Evolutionary conservation across 2,329 filamentous ascomycete genomes (phyloP), one percentile per base, ranked within the genome.

Genomic region (Neopestalotiopsis sp.): DNA sequence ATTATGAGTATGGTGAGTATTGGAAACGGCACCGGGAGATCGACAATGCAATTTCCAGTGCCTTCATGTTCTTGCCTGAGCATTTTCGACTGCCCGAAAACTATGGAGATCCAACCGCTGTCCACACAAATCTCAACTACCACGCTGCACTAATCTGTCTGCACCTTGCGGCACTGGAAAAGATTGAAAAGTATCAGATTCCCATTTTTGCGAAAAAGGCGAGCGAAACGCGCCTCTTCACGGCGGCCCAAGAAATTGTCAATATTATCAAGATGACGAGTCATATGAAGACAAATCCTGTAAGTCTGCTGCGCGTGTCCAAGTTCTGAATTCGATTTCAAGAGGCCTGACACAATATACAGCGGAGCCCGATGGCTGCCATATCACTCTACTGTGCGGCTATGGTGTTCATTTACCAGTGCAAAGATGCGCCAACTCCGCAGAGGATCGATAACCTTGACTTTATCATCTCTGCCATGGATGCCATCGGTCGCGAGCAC

Each of bases 141-240:
- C 95, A 98, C 75, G 94, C 94, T 0, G 92, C 93, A 1, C 89
- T 92, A 9, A 97, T 98, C 66, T 97, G 94, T 77, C 84, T 98
- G 4, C 95, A 98, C 76, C 94, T 97, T 79, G 93, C 94, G 1
- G 94, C 95, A 1, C 90, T 96, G 9, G 94, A 95, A 80, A 95
- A 93, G 76, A 92, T 92, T 0, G 91, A 94, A 67, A 91, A 90
- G 75, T 86, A 95, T 76, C 86, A 88, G 2, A 81, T 97, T 66
- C 86, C 90, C 0, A 83, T 86, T 1, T 84, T 86, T 38, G 86
- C 96, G 34, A 90, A 90, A 68, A 88, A 89, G 14, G 88, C 91
- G 68, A 95, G 93, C 75, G 90, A 93, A 72, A 85, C 89, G 34
- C 88, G 94, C 66, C 91, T 94, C 72, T 88, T 92, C 62, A 91